phyloP scores from a whole-genome alignment of 2,329 filamentous ascomycete species.

The Scytalidium sp. region DNA sequence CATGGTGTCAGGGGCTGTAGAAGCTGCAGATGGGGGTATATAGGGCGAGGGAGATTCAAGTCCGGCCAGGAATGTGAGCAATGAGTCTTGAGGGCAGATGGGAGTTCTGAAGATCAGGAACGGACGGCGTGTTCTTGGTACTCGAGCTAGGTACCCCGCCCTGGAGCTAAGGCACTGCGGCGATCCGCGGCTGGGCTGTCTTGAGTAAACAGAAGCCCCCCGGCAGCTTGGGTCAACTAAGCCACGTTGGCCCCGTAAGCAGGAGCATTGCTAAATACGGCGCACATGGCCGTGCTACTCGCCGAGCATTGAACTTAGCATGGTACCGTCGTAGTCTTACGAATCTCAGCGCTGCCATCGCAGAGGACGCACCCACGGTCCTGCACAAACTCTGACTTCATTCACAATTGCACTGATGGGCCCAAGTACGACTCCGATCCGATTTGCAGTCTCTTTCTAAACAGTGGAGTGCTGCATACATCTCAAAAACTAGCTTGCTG shows the following conservation, averaged over 20 bases:
- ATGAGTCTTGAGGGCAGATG: neutral
- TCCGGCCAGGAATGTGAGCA: neutral
- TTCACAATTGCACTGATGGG: no score
- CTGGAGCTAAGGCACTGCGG: neutral
- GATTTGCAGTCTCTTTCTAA: neutral
- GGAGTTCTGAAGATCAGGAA: neutral
- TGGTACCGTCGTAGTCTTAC: neutral
- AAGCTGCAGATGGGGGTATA: neutral
- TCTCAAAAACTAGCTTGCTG: neutral
- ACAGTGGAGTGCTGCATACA: neutral
- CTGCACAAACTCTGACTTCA: neutral
- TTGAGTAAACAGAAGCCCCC: neutral
- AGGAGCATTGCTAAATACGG: neutral
- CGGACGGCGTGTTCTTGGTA: neutral
- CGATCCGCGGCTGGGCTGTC: no score
- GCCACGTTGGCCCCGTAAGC: neutral
- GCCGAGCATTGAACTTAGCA: no score
- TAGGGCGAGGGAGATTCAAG: neutral
- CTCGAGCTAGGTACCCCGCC: neutral
- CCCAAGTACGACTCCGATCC: no score
- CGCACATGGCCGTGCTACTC: neutral
- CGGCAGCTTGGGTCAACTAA: neutral
- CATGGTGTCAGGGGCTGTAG: conserved; percentile 45
- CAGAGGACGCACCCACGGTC: neutral
- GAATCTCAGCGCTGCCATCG: neutral